These are phyloP conservation scores for Psilocybe tampanensis DNA, from an alignment of 768 basidiomycete genomes.

Conservation along the genomic window DNA sequence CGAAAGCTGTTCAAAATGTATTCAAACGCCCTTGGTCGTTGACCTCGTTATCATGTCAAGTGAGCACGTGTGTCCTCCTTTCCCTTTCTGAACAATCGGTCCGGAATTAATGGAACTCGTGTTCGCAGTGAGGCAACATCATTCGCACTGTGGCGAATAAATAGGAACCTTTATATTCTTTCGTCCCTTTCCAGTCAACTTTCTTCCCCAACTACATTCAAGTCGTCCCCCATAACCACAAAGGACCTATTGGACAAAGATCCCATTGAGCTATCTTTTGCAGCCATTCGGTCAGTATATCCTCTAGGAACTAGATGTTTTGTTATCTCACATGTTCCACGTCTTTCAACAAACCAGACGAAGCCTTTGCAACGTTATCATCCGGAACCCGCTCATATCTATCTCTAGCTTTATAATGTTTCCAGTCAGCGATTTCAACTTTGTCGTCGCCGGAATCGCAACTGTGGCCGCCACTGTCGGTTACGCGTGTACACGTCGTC, in stretches of 20 bases:
- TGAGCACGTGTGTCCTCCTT: slow-evolving; percentile 17
- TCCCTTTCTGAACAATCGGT: slow-evolving; percentile 13
- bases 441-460: slow-evolving; percentile 58
- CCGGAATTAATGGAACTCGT: slow-evolving; percentile 20
- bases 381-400: not conserved
- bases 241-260: not conserved
- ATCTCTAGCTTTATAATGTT: slow-evolving; percentile 35
- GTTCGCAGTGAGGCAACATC: slow-evolving; percentile 23
- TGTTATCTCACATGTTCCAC: not conserved
- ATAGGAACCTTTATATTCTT: slow-evolving; percentile 14
- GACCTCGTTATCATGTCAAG: slow-evolving; percentile 9
- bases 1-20: not conserved
- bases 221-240: not conserved
- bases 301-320: not conserved
- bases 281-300: not conserved
- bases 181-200: slow-evolving; percentile 3
- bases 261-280: not conserved
- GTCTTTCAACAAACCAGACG: not conserved
- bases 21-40: not conserved
- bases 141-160: slow-evolving; percentile 18
- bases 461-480: slow-evolving; percentile 63
- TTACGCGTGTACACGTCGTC: slow-evolving; percentile 54
- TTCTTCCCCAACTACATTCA: slow-evolving; percentile 4
- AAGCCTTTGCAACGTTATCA: not conserved
- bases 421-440: slow-evolving; percentile 54